Base-by-base conservation (phyloP, 2,329 filamentous ascomycete species). In the Sporothrix inflata region DNA sequence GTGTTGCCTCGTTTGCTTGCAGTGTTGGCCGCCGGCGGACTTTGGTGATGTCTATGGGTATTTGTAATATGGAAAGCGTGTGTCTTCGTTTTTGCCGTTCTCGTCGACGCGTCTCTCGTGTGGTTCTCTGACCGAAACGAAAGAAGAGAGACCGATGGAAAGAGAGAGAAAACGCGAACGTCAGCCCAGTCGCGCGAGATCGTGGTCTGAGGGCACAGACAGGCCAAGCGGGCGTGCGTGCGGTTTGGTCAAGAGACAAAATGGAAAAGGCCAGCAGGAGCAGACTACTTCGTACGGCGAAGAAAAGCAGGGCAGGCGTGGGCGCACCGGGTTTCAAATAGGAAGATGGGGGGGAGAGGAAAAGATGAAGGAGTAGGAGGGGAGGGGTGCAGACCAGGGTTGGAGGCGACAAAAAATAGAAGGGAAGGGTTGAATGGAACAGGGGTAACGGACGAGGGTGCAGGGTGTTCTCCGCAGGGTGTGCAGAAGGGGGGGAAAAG, bases 261-360 rank as follows among this genome's bases (percentile, higher is more conserved):
- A 30, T 34, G 65, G 63, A 47, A 38, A 61, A 45, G 27, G 57
- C n/a, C 47, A 71, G 57, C 51, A 68, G 38, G 70, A 63, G 45
- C 63, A 70, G 42, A 45, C 21, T 34, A 42, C n/a, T n/a, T n/a
- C n/a, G n/a, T n/a, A n/a, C 51, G 42, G 57, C 38, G 55, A 53
- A 45, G 45, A 65, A 71, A 71, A 72, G 60, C 65, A 72, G 34
- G 57, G 66, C 45, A 70, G 45, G 47, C 66, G 70, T 71, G 72
- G 74, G 73, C 27, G 69, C 73, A 72, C 72, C 24, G 27, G 70
- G 73, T 75, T 75, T 75, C 74, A 75, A 75, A 74, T 75, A 74
- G 63, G 72, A 71, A 61, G 73, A 70, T 40, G 49, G 49, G 42
- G 30, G 49, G 24, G 19, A 40, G 63, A 60, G 14, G 16, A 38